A percentile compares a stretch with the other conserved stretches of the same genome.
Conservation (phyloP, 306 rosid species). For the Carpinus fangiana region DNA sequence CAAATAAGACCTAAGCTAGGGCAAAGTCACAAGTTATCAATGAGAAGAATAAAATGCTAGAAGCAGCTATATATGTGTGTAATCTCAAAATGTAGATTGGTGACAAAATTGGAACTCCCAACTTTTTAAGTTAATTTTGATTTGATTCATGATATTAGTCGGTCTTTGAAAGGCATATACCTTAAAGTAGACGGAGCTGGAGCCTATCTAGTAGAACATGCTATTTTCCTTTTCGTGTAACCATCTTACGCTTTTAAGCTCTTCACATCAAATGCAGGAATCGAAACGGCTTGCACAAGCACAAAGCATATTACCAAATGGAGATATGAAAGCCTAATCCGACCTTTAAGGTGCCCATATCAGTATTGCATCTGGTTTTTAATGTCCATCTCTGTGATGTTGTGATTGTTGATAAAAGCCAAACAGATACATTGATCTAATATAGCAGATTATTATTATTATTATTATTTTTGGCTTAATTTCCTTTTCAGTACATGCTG, state of each 20-base stretch:
- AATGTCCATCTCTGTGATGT: conserved; percentile 1
- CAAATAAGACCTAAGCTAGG: neutral
- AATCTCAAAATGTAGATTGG: neutral
- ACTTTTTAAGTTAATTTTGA: neutral
- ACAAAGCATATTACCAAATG: conserved; percentile 72
- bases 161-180: neutral
- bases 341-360: conserved; percentile 48
- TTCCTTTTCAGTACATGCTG: neutral
- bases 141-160: neutral
- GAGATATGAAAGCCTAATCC: conserved; percentile 73
- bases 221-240: neutral
- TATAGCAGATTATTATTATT: neutral
- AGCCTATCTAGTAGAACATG: neutral
- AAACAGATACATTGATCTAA: neutral
- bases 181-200: neutral
- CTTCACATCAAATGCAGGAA: conserved; percentile 54
- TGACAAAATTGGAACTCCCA: neutral
- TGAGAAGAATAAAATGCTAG: neutral
- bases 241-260: conserved; percentile 7
- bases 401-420: conserved; percentile 8
- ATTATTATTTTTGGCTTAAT: neutral
- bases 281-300: conserved; percentile 73
- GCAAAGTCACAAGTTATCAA: neutral
- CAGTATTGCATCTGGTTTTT: conserved; percentile 12
- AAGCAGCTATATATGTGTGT: neutral